Conservation (phyloP, 345 rosid species). For the Nephelium lappaceum region DNA sequence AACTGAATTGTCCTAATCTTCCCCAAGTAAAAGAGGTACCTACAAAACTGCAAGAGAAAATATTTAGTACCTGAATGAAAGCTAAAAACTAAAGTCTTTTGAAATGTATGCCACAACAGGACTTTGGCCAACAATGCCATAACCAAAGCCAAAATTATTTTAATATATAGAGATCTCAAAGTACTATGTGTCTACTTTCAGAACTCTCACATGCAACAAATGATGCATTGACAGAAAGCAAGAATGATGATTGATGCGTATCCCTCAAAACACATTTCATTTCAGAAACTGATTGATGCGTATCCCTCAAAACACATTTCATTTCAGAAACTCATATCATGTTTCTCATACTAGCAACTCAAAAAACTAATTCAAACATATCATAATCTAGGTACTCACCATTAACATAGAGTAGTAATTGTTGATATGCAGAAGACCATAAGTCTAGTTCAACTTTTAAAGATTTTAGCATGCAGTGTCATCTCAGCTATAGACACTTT, state of each 20-base stretch:
- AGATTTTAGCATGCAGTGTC: neutral
- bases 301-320: neutral
- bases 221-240: neutral
- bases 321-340: neutral
- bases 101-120: neutral
- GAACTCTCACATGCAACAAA: neutral
- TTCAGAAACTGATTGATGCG: neutral
- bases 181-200: neutral
- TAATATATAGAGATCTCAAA: neutral
- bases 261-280: neutral
- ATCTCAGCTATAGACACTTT: neutral
- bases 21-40: constrained; percentile 61
- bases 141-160: neutral
- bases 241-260: neutral
- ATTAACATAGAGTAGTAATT: neutral
- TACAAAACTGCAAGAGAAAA: constrained; percentile 45
- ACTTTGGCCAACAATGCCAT: neutral
- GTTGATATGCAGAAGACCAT: neutral
- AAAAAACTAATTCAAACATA: neutral
- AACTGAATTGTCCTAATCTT: constrained; percentile 63
- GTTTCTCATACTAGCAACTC: neutral
- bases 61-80: neutral
- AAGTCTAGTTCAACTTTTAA: neutral
- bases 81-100: neutral
- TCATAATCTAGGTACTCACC: neutral